Base-by-base conservation (phyloP, 108 stramenopile species). In the Fistulifera pelliculosa region DNA sequence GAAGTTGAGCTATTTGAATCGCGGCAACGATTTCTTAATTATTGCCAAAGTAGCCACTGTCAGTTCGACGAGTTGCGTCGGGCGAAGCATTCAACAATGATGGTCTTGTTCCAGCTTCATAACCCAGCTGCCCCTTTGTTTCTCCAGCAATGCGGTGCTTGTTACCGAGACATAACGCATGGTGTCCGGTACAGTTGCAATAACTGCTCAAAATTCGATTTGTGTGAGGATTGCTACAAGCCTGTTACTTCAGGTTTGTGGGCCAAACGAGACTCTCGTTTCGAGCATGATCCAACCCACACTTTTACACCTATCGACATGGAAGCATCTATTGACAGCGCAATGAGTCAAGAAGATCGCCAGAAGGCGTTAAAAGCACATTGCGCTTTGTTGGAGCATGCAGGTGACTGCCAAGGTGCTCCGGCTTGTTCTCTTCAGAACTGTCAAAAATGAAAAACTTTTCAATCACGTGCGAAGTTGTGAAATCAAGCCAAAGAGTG, bases 61-160 rank as follows among this genome's bases (percentile, higher is more conserved):
- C 97, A 98, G 77, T 98, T 96, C 50, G 97, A 98, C 66, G 84
- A 94, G 62, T 67, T 96, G 11, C 65, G 97, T 19, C 71, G 93
- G 19, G 94, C 91, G n/a, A 98, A 98, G 76, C 93, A 96, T 73
- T 73, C 85, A 17, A 88, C 85, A 3, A 87, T 94, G 85, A 87
- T 96, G 95, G 77, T 96, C 10, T 62, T 98, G 24, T 90, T 85
- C 48, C 92, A 96, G 61, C 60, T 96, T 50, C 92, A 91, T 65
- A 87, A 95, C 52, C 87, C 89, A 10, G 54, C 61, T 45, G 81
- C 74, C 17, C 80, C 88, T 7, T 64, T 71, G 22, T 87, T 87
- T 54, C 47, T 86, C 1, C 64, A 54, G 25, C 60, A 62, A 12
- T 88, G 82, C 56, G 67, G 80, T 23, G 61, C 61, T 1, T 81